Evolutionary conservation across 495 filamentous ascomycete species (phyloP).

Genomic region (Penicillium angulare): DNA sequence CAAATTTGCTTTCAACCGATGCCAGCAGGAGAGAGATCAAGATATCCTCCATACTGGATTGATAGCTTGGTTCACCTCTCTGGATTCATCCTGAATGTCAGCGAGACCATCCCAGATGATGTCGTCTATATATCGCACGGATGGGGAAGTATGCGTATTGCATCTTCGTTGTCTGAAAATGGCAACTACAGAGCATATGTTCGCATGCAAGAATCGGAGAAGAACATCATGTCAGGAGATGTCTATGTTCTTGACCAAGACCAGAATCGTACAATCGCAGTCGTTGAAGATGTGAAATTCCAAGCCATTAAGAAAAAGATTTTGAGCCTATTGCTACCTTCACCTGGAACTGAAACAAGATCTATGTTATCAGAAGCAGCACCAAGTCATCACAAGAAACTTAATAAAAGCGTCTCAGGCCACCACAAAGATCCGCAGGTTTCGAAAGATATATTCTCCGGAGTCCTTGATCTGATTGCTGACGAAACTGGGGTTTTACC

Average conservation of each 20-base stretch:
- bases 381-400: too few species aligned
- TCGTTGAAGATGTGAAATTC: constrained; percentile 35
- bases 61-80: constrained; percentile 42
- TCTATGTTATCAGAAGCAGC: background rate
- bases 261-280: constrained; percentile 26
- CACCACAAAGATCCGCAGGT: background rate
- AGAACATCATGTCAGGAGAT: constrained; percentile 27
- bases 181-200: constrained; percentile 36
- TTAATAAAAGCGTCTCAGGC: background rate
- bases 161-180: constrained; percentile 24
- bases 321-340: constrained; percentile 29
- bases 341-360: background rate
- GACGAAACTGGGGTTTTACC: constrained; percentile 9
- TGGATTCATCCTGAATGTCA: constrained; percentile 39
- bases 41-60: constrained; percentile 31
- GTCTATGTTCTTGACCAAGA: constrained; percentile 38
- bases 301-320: constrained; percentile 26
- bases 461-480: constrained; percentile 14
- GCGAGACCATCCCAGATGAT: constrained; percentile 23
- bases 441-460: background rate
- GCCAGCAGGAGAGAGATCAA: constrained; percentile 11
- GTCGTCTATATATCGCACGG: constrained; percentile 40
- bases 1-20: constrained; percentile 32
- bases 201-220: constrained; percentile 22
- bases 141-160: constrained; percentile 25